phyloP scores from a whole-genome alignment of 1,284 basidiomycete genomes.

The Boletus mariae region DNA sequence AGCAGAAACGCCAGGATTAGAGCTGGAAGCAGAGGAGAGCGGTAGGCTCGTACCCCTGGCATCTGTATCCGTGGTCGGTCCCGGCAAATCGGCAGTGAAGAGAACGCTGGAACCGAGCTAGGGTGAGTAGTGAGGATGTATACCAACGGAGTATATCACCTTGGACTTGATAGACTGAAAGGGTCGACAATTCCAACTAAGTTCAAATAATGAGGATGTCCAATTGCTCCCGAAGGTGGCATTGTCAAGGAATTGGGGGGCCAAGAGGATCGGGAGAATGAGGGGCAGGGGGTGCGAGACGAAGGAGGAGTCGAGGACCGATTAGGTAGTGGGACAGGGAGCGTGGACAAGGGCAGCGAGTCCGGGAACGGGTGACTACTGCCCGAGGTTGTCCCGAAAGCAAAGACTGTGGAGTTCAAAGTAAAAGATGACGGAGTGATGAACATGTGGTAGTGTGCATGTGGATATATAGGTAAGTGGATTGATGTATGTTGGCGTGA shows the following conservation, averaged over 20 bases:
- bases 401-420: constrained; percentile 16
- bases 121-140: constrained; percentile 7
- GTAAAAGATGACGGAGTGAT: constrained; percentile 16
- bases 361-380: constrained; percentile 12
- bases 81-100: neutral
- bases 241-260: constrained; percentile 4
- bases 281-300: neutral
- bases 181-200: neutral
- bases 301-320: constrained; percentile 5
- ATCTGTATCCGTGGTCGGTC: constrained; percentile 2
- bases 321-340: constrained; percentile 6
- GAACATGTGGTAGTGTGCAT: constrained; percentile 31
- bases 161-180: constrained; percentile 3
- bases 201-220: neutral
- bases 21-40: constrained; percentile 5
- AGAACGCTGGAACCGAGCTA: constrained; percentile 5
- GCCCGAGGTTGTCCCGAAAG: constrained; percentile 8
- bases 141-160: constrained; percentile 6
- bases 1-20: constrained; percentile 18
- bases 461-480: constrained; percentile 11
- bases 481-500: too few species aligned
- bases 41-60: constrained; percentile 23
- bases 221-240: neutral
- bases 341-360: constrained; percentile 20
- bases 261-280: constrained; percentile 3